These are phyloP conservation scores for Carex cristatella DNA, from an alignment of 176 grass and related monocot species.

Conservation along the genomic window DNA sequence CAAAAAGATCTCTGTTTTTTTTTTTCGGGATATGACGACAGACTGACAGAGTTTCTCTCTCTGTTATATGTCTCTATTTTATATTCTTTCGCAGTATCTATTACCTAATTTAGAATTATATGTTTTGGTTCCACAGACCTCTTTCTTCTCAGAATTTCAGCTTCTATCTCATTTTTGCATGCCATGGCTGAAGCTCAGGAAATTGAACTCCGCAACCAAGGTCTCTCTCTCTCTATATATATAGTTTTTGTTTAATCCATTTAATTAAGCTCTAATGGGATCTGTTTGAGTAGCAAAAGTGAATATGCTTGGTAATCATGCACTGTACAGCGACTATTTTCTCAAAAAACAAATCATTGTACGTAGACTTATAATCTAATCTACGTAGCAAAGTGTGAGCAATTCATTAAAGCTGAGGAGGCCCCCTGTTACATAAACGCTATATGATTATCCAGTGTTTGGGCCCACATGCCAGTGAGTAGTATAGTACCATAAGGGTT, in stretches of 20 bases:
- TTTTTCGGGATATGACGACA: not conserved
- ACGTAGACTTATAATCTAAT: not conserved
- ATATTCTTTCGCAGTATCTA: not conserved
- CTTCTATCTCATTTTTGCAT: constrained; percentile 3
- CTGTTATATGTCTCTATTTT: no score
- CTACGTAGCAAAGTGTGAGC: not conserved
- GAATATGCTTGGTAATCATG: not conserved
- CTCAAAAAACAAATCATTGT: no score
- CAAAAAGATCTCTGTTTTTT: no score
- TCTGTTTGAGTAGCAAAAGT: not conserved
- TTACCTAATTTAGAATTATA: not conserved
- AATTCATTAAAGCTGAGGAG: not conserved
- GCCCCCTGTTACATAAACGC: not conserved
- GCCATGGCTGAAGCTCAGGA: constrained; percentile 40
- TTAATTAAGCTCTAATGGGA: not conserved
- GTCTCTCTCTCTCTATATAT: not conserved
- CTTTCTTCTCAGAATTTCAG: not conserved
- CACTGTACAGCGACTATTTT: not conserved
- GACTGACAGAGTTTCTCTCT: not conserved
- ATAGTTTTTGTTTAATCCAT: not conserved
- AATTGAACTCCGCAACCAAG: constrained; percentile 47
- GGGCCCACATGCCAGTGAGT: not conserved
- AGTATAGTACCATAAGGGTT: not conserved
- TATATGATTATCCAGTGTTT: not conserved
- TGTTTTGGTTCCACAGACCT: not conserved